Conservation (phyloP, 23 red algal species). For the Agarophyton chilense region DNA sequence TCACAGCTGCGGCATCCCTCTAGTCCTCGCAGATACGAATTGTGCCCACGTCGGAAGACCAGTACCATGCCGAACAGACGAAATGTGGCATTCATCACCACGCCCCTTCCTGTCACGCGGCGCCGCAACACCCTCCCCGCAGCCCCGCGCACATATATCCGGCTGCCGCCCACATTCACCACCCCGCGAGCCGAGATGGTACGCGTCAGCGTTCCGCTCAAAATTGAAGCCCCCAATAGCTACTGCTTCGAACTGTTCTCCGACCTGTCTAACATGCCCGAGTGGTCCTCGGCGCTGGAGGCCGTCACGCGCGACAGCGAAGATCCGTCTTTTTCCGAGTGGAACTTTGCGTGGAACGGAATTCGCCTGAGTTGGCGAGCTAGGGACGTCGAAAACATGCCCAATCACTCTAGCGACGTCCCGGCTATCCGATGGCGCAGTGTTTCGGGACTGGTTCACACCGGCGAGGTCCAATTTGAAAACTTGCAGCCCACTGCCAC, state of each 20-base stretch:
- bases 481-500: not conserved
- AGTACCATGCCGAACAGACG: not conserved
- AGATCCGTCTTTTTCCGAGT: slow-evolving; percentile 59
- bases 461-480: slow-evolving; percentile 51
- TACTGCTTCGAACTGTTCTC: slow-evolving; percentile 50
- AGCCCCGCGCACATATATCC: not conserved
- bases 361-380: slow-evolving; percentile 68
- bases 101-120: not conserved
- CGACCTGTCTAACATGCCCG: slow-evolving; percentile 74
- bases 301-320: slow-evolving; percentile 61
- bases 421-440: slow-evolving; percentile 52
- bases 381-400: slow-evolving; percentile 15
- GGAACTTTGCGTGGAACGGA: slow-evolving; percentile 70
- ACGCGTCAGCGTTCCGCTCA: slow-evolving; percentile 58
- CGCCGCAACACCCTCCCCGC: not conserved
- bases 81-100: not conserved
- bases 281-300: slow-evolving; percentile 63
- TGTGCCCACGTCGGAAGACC: too few species aligned
- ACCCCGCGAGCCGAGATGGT: slow-evolving; percentile 38
- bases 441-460: slow-evolving; percentile 51
- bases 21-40: too few species aligned
- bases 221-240: slow-evolving; percentile 47
- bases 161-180: not conserved
- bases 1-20: too few species aligned
- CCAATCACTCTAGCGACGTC: not conserved